Conservation (phyloP, 2,329 filamentous ascomycete genomes). For the Nakataea oryzae region DNA sequence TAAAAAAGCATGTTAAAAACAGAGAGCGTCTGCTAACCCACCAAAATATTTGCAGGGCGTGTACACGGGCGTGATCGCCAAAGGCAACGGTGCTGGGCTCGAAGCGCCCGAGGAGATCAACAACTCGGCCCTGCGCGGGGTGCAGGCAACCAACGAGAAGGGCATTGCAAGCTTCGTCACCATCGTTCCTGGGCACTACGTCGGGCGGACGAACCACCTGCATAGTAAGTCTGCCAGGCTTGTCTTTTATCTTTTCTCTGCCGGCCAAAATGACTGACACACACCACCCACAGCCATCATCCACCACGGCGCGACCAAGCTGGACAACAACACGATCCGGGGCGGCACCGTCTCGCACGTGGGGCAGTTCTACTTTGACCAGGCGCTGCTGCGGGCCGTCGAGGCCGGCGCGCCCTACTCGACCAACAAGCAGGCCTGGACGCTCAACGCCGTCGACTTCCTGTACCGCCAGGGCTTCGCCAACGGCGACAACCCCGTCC, state of each 20-base stretch:
- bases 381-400: slow-evolving; percentile 22
- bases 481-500: slow-evolving; percentile 31
- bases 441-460: slow-evolving; percentile 16
- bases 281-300: slow-evolving; percentile 16
- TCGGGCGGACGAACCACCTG: slow-evolving; percentile 25
- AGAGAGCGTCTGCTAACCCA: background rate
- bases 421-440: slow-evolving; percentile 20
- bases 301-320: slow-evolving; percentile 1
- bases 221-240: slow-evolving; percentile 12
- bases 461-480: slow-evolving; percentile 18
- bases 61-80: slow-evolving; percentile 26
- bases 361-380: slow-evolving; percentile 29
- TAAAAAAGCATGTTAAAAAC: too few relatives aligned
- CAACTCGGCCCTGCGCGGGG: slow-evolving; percentile 30
- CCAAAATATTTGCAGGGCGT: slow-evolving; percentile 15
- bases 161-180: slow-evolving; percentile 30
- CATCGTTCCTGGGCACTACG: slow-evolving; percentile 34
- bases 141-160: slow-evolving; percentile 27
- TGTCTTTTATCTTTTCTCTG: too few relatives aligned
- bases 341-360: slow-evolving; percentile 27
- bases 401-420: slow-evolving; percentile 25
- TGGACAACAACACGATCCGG: slow-evolving; percentile 17
- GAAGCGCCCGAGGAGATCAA: slow-evolving; percentile 24
- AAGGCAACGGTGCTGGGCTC: slow-evolving; percentile 22
- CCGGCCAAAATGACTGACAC: background rate